Base-by-base conservation (phyloP, 2,329 filamentous ascomycete species). In the Alternaria panax region DNA sequence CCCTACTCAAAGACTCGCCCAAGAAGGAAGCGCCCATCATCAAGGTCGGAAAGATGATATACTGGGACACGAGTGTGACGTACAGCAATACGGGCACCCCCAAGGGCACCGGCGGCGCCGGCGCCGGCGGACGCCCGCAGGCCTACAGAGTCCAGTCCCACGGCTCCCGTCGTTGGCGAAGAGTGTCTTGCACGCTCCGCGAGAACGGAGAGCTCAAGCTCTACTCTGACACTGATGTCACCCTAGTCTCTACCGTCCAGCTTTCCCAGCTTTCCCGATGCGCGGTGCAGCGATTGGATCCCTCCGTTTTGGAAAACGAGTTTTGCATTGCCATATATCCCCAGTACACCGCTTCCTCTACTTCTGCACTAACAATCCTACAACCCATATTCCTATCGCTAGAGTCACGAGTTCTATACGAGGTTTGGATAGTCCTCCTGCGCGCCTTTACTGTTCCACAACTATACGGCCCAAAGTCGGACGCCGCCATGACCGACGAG, bases 271-370 rank as follows among this genome's bases (percentile, higher is more conserved):
- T 99, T 7, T 95, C 93, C 18, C 87, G 95, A 54, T 95, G 91
- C 75, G 92, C 94, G 8, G 89, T 99, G 52, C 95, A 99, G 76
- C 88, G 93, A 68, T 83, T 99, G 51, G 92, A 98, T 77, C 88
- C 88, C 52, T 96, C 93, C 5, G 94, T 99, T 8, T 80, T 99
- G 41, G 92, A 96, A 65, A 92, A 95, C 76, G 92, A 97, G 60
- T 95, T 92, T 73, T 98, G 93, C 80, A 91, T 99, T 64, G 93
- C 92, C 52, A 94, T 99, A 46, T 97, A 97, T 73, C 94, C 95
- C 16, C 93, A 94, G 63, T 98, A 99, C 78, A 89, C 92, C 1
- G 85, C 90, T 1, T 85, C 90, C 9, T 88, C 87, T 20, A 86
- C 92, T 1, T 90, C 87, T 3, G 86, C 90, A 18, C 83, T 94